Conservation (phyloP, 306 rosid genomes). For the Trifolium dubium region DNA sequence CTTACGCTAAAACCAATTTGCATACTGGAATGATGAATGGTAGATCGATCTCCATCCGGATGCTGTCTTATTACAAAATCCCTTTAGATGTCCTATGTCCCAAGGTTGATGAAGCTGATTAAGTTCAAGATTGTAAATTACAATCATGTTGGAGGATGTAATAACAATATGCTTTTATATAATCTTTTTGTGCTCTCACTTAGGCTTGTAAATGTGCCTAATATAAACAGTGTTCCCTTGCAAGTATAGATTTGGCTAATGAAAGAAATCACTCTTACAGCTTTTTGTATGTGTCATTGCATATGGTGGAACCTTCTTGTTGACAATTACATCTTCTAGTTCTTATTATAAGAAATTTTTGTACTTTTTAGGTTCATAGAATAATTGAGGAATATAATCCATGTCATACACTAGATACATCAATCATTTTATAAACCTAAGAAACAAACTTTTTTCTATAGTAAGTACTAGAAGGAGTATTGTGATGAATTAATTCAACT, state of each 20-base stretch:
- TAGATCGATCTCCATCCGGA: slow-evolving; percentile 10
- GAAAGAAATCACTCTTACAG: slow-evolving; percentile 11
- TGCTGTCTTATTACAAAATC: slow-evolving; percentile 19
- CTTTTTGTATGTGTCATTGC: not conserved
- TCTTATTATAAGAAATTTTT: too few species aligned
- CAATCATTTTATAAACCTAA: too few species aligned
- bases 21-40: slow-evolving; percentile 13
- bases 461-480: not conserved
- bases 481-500: not conserved
- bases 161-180: slow-evolving; percentile 4
- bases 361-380: too few species aligned
- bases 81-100: slow-evolving; percentile 27
- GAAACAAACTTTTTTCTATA: too few species aligned
- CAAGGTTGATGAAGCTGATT: slow-evolving; percentile 33
- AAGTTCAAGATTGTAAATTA: slow-evolving; percentile 26
- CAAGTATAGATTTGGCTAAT: not conserved
- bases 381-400: too few species aligned
- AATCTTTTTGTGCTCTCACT: slow-evolving; percentile 15
- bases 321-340: not conserved
- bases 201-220: slow-evolving; percentile 9
- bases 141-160: slow-evolving; percentile 27
- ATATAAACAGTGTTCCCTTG: not conserved
- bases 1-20: slow-evolving; percentile 17
- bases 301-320: slow-evolving; percentile 1
- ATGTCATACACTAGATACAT: too few species aligned